Evolutionary conservation across 345 rosid species (phyloP), one percentile per base, ranked within the genome.

Genomic region (Trapa incisa): DNA sequence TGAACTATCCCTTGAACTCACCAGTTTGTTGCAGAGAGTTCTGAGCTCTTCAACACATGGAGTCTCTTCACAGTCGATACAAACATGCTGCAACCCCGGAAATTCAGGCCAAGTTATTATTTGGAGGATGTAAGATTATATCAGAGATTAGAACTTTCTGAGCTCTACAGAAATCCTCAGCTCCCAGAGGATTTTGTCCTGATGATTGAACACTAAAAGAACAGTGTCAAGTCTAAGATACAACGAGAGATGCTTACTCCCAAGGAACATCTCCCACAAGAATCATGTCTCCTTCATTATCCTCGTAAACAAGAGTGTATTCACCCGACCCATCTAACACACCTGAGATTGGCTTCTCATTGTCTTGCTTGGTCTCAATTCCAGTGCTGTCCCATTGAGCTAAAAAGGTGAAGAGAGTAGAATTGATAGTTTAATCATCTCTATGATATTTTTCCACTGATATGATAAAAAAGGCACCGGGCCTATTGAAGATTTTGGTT

Each of bases 231-330:
- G 13, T 11, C 35, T 5, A 41, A 62, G 69, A 54, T 70, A 70
- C 70, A 74, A 74, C 29, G 29, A 22, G 29, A 79, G 85, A 82
- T 77, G 83, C 93, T 86, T 91, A 94, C 99, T 85, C 87, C 99
- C 99, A 94, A 61, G 99, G 99, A 74, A 94, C 97, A 94, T 94
- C 99, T 76, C 97, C 99, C 53, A 85, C 97, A 72, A 94, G 99
- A 95, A 94, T 91, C 85, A 86, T 89, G 93, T 94, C 99, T 67
- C 97, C 99, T 86, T 94, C 99, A 47, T 83, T 82, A 74, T 94
- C 99, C 81, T 94, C 99, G 61, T 94, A 94, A 72, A 91, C 91
- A 75, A 94, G 93, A 10, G 91, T 89, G 81, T 89, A 91, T 84
- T 94, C 97, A 50, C 97, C 99, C 72, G 83, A 85, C 43, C 97